A percentile compares a stretch with the other conserved stretches of the same genome.
phyloP scores from a whole-genome alignment of 2,329 filamentous ascomycete genomes.

The Huntiella bhutanensis region DNA sequence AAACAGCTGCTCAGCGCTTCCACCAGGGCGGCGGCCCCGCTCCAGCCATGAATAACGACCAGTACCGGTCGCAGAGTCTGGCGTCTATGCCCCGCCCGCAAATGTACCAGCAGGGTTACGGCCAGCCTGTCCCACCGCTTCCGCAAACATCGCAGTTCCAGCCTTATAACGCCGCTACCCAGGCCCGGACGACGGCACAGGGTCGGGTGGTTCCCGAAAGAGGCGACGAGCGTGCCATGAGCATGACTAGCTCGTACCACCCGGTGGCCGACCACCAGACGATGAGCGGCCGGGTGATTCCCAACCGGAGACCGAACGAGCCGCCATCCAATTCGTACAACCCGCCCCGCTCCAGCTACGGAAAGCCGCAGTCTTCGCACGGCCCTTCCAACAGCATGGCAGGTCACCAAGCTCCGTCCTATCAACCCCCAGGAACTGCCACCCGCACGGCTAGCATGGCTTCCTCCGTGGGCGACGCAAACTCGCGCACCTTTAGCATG shows the following conservation, averaged over 20 bases:
- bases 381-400: constrained; percentile 17
- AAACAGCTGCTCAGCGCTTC: constrained; percentile 34
- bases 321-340: constrained; percentile 12
- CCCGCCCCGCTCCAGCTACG: constrained; percentile 17
- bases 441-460: constrained; percentile 43
- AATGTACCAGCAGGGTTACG: constrained; percentile 45
- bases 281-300: constrained; percentile 82
- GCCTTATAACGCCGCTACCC: constrained; percentile 9
- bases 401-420: constrained; percentile 14
- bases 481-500: constrained; percentile 69
- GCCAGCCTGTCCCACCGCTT: constrained; percentile 35
- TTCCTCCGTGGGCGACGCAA: constrained; percentile 31
- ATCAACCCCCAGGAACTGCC: constrained; percentile 31
- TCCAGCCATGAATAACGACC: constrained; percentile 64
- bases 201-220: constrained; percentile 81
- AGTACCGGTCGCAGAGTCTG: constrained; percentile 84
- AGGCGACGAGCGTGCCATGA: constrained; percentile 87
- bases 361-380: constrained; percentile 16
- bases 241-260: constrained; percentile 59
- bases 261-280: constrained; percentile 64
- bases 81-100: constrained; percentile 56
- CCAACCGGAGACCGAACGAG: constrained; percentile 39
- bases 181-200: constrained; percentile 71
- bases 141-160: constrained; percentile 6
- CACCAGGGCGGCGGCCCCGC: constrained; percentile 41